Evolutionary conservation across 2,329 filamentous ascomycete genomes (phyloP), one percentile per base, ranked within the genome.

Genomic region (Celoporthe dispersa): DNA sequence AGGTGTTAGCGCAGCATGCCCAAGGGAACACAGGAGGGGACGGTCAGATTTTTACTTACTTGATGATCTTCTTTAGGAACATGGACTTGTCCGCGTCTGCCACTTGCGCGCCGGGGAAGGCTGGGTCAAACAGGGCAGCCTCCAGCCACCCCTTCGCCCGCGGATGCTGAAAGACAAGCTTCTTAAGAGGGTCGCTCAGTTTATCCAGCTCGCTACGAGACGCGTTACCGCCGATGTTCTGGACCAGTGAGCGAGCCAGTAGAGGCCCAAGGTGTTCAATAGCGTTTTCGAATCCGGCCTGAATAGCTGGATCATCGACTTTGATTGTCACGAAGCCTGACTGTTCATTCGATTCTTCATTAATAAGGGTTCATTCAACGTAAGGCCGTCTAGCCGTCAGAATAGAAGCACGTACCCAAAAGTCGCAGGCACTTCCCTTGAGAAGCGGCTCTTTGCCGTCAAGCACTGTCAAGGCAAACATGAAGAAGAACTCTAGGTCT

Each of bases 361-460:
- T n/a, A 35, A 2, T 9, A 31, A 33, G 16, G 6, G 14, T 33
- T 37, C 4, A 7, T 48, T 7, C 3, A 35, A 14, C 22, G 5
- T 22, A 25, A 28, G 14, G 33, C 11, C n/a, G n/a, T n/a, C 8
- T 35, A 7, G 19, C 0, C 11, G 16, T 12, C 8, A 25, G 22
- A 44, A 44, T 12, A 14, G 2, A 14, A 12, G 28, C 48, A 76
- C 84, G 74, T 80, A 91, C 90, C 92, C 93, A 96, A 72, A 97
- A 92, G 37, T 91, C 88, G 11, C 90, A 88, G 1, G 93, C 88
- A 2, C 91, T 88, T 39, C 87, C 87, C 80, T 96, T 97, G 0
- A 92, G 91, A 12, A 97, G 81, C 0, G 91, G 89, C 70, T 96
- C 93, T 39, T 85, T 88, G 16, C 90, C 91, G 59, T 90, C 86